Percentiles rank a stretch among this genome's conserved stretches.
These are phyloP conservation scores for Blastocrithidia nonstop DNA, from an alignment of 208 protist species.

Conservation along the genomic window DNA sequence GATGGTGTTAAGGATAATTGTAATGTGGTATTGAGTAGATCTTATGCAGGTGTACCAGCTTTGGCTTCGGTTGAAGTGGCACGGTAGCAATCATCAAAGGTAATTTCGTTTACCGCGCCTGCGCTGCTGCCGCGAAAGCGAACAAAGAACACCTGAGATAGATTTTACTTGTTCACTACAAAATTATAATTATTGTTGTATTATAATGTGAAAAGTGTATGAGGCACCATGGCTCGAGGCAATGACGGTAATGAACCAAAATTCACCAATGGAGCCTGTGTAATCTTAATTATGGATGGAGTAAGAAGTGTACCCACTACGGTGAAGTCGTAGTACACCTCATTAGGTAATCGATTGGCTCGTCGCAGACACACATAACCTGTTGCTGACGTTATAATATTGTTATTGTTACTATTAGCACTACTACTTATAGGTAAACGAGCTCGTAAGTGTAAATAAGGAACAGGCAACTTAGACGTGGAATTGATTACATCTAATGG, in stretches of 20 bases:
- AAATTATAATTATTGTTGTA: constrained; percentile 11
- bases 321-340: constrained; percentile 61
- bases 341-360: constrained; percentile 15
- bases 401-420: too few relatives aligned
- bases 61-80: constrained; percentile 26
- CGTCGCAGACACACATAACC: constrained; percentile 75
- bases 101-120: constrained; percentile 17
- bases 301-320: constrained; percentile 28
- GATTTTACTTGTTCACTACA: constrained; percentile 5
- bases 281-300: constrained; percentile 25
- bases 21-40: constrained; percentile 48
- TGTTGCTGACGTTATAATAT: constrained; percentile 14
- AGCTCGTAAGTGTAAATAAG: constrained; percentile 65
- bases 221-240: constrained; percentile 46
- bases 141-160: constrained; percentile 66
- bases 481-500: constrained; percentile 11
- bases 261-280: constrained; percentile 21
- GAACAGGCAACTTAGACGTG: constrained; percentile 7
- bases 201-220: constrained; percentile 9
- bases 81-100: constrained; percentile 53
- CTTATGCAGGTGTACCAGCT: constrained; percentile 7
- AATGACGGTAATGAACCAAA: constrained; percentile 28
- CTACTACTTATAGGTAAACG: too few relatives aligned
- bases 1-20: constrained; percentile 21
- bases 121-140: constrained; percentile 14